Evolutionary conservation across 352 stramenopile species (phyloP).

Genomic region (Peronosclerospora sorghi): DNA sequence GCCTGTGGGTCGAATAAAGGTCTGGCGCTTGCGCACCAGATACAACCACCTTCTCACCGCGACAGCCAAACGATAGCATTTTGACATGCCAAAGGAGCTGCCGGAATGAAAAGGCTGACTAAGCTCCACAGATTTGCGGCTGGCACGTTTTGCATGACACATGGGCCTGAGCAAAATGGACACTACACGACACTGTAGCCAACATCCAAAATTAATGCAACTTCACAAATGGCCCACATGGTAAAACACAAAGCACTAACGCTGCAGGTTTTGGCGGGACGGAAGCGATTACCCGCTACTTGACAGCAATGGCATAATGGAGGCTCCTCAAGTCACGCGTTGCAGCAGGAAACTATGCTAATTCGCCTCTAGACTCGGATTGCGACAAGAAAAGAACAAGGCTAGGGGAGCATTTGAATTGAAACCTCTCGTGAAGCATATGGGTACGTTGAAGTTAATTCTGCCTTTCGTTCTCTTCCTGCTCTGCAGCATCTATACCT

Average conservation of each 20-base stretch:
- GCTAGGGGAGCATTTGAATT: conserved; percentile 2
- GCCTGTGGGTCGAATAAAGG: conserved; percentile 17
- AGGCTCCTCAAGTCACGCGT: conserved; percentile 2
- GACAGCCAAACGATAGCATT: conserved; percentile 32
- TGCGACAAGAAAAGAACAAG: too few species aligned
- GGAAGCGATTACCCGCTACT: conserved; percentile 31
- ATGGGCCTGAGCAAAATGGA: conserved; percentile 26
- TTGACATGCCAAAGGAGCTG: conserved; percentile 39
- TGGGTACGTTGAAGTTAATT: conserved; percentile 14
- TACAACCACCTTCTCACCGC: conserved; percentile 44
- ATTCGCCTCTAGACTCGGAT: too few species aligned
- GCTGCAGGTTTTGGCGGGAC: conserved; percentile 25
- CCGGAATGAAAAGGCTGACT: conserved; percentile 31
- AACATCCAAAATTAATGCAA: too few species aligned
- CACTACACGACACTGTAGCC: conserved; percentile 30
- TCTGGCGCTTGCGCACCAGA: conserved; percentile 26
- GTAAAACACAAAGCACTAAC: conserved; percentile 20
- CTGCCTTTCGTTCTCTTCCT: conserved; percentile 22
- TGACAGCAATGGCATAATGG: conserved; percentile 33
- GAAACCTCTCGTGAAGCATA: conserved; percentile 12
- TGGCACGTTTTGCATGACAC: conserved; percentile 34
- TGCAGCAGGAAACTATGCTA: not conserved
- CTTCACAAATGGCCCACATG: too few species aligned
- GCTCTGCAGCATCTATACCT: conserved; percentile 19
- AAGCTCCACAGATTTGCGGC: conserved; percentile 24